Percentiles rank a stretch among this genome's conserved stretches.
Evolutionary conservation across 2,329 filamentous ascomycete species (phyloP).

Genomic region (Ascocoryne sarcoides): DNA sequence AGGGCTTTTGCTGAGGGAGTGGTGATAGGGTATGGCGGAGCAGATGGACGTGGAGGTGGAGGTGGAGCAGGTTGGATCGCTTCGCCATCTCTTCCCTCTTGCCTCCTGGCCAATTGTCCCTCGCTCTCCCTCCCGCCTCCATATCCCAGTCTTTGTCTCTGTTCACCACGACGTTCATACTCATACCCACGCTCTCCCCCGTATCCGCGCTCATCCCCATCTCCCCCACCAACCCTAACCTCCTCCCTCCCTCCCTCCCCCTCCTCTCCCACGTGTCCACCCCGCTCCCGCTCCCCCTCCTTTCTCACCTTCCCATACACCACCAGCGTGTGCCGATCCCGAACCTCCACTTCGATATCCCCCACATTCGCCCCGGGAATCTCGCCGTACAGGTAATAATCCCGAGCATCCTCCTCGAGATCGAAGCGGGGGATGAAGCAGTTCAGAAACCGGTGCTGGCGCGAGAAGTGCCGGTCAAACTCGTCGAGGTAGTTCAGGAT

Average conservation of each 20-base stretch:
- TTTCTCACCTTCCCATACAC: constrained; percentile 8
- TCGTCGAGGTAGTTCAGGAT: constrained; percentile 13
- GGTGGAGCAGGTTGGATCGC: neutral
- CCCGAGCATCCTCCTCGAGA: constrained; percentile 12
- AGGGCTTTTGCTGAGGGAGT: neutral
- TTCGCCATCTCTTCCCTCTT: neutral
- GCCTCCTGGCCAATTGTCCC: neutral
- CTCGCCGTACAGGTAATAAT: constrained; percentile 13
- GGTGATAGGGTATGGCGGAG: too few relatives aligned
- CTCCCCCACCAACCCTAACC: neutral
- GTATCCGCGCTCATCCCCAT: neutral
- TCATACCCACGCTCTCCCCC: too few relatives aligned
- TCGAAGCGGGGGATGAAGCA: constrained; percentile 16
- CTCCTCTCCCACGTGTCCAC: neutral
- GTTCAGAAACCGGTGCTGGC: constrained; percentile 9
- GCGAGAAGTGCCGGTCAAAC: constrained; percentile 13
- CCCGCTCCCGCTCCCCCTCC: neutral
- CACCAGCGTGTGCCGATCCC: constrained; percentile 10
- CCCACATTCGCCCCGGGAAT: constrained; percentile 11
- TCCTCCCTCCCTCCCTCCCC: neutral
- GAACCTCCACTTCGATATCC: constrained; percentile 11
- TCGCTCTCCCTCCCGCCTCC: neutral
- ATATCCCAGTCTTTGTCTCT: too few relatives aligned
- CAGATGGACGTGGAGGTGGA: too few relatives aligned
- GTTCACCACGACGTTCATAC: too few relatives aligned